Evolutionary conservation across 2,329 filamentous ascomycete species (phyloP).

Genomic region (Sclerotinia subarctica): DNA sequence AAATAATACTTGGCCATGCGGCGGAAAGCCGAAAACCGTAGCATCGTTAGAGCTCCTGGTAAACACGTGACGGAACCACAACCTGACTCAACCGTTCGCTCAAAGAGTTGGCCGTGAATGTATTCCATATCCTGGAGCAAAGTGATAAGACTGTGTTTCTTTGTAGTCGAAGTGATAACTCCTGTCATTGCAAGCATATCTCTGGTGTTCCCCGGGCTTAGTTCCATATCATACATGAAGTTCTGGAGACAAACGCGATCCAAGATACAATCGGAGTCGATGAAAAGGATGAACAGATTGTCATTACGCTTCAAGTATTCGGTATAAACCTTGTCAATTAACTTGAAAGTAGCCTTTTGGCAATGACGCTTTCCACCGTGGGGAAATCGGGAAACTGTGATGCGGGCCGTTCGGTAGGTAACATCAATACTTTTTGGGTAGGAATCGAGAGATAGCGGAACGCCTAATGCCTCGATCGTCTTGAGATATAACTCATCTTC

Average conservation of each 20-base stretch:
- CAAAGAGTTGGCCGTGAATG: slow-evolving; percentile 93
- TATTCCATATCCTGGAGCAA: slow-evolving; percentile 98
- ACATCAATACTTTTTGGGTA: slow-evolving; percentile 93
- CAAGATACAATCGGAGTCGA: slow-evolving; percentile 94
- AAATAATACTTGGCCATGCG: slow-evolving; percentile 99
- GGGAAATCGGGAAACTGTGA: slow-evolving; percentile 88
- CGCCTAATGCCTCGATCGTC: slow-evolving; percentile 79
- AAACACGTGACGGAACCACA: slow-evolving; percentile 94
- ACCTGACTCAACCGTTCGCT: slow-evolving; percentile 90
- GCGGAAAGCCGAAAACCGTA: slow-evolving; percentile 93
- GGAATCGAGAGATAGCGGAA: slow-evolving; percentile 69
- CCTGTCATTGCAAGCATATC: slow-evolving; percentile 98
- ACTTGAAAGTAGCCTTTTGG: slow-evolving; percentile 87
- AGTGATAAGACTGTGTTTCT: slow-evolving; percentile 84
- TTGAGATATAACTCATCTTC: slow-evolving; percentile 86
- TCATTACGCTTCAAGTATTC: slow-evolving; percentile 85
- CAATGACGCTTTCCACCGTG: slow-evolving; percentile 93
- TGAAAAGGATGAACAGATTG: slow-evolving; percentile 92
- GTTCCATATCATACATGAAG: slow-evolving; percentile 98
- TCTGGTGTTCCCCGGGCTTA: slow-evolving; percentile 85
- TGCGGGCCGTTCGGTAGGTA: slow-evolving; percentile 73
- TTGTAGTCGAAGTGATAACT: slow-evolving; percentile 90
- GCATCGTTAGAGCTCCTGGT: slow-evolving; percentile 89
- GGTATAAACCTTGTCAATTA: slow-evolving; percentile 89
- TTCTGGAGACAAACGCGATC: slow-evolving; percentile 91